Conservation (phyloP, 129 eudicot genomes). For the Sambucus nigra region DNA sequence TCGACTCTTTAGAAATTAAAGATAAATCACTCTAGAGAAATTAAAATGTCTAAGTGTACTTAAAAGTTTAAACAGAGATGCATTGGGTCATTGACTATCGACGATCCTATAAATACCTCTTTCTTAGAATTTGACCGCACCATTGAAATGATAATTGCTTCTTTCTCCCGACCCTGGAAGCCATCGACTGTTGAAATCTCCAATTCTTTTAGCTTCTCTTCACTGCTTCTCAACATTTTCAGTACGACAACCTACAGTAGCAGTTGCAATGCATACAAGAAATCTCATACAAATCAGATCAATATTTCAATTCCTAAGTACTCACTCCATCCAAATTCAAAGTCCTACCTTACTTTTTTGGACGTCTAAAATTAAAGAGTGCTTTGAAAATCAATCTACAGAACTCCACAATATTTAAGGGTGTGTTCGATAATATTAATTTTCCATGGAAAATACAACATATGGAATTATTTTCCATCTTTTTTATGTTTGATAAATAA, state of each 20-base stretch:
- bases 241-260: conserved; percentile 60
- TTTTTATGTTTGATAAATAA: too few species aligned
- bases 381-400: too few species aligned
- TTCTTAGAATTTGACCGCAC: conserved; percentile 94
- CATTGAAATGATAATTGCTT: conserved; percentile 93
- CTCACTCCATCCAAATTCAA: too few species aligned
- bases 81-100: not conserved
- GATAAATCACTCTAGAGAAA: too few species aligned
- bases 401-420: too few species aligned
- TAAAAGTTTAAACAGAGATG: not conserved
- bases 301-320: too few species aligned
- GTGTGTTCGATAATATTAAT: too few species aligned
- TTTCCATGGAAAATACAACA: too few species aligned
- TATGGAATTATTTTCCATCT: too few species aligned
- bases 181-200: conserved; percentile 98
- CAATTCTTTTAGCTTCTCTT: conserved; percentile 64
- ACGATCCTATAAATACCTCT: conserved; percentile 44
- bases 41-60: not conserved
- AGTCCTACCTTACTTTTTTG: too few species aligned
- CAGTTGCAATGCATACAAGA: conserved; percentile 2
- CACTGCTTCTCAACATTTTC: conserved; percentile 61
- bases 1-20: too few species aligned
- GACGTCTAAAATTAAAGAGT: too few species aligned
- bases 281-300: not conserved
- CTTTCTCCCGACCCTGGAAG: conserved; percentile 97